Evolutionary conservation across 2,329 filamentous ascomycete genomes (phyloP).

Genomic region (Nothophoma quercina): DNA sequence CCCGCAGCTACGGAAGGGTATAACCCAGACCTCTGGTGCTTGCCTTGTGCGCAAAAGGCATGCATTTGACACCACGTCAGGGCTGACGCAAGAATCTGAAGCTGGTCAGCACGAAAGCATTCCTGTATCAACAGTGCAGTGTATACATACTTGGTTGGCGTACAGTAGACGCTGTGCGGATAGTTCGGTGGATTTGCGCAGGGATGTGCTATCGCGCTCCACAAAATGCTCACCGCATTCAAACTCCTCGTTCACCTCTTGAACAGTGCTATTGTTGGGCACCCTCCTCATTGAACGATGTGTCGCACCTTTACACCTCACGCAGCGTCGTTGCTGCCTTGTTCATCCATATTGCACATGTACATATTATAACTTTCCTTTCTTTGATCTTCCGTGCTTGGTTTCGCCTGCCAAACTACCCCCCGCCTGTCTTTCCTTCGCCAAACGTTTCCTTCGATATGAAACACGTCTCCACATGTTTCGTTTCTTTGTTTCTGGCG

Average conservation of each 20-base stretch:
- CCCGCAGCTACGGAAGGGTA: background rate
- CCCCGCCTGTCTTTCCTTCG: too few relatives aligned
- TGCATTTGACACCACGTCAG: background rate
- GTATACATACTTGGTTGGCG: background rate
- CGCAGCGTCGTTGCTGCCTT: constrained; percentile 5
- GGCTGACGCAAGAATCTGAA: background rate
- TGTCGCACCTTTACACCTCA: constrained; percentile 1
- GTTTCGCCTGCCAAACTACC: background rate
- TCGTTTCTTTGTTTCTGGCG: constrained; percentile 15
- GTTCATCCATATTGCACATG: background rate
- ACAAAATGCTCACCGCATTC: constrained; percentile 8
- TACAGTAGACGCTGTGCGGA: constrained; percentile 9
- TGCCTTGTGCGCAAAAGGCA: background rate
- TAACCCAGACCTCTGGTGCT: background rate
- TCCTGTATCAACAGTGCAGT: background rate
- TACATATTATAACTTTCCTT: background rate
- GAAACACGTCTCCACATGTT: constrained; percentile 6
- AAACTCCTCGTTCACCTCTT: constrained; percentile 12
- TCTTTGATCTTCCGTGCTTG: background rate
- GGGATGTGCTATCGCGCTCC: constrained; percentile 11
- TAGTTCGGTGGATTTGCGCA: constrained; percentile 10
- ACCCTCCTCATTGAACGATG: constrained; percentile 4
- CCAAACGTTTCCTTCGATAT: constrained; percentile 4
- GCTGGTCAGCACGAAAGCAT: background rate
- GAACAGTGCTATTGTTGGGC: constrained; percentile 19